Percentiles rank a stretch among this genome's conserved stretches.
Conservation (phyloP, 2,329 filamentous ascomycete species). For the Neofusicoccum umdonicola region DNA sequence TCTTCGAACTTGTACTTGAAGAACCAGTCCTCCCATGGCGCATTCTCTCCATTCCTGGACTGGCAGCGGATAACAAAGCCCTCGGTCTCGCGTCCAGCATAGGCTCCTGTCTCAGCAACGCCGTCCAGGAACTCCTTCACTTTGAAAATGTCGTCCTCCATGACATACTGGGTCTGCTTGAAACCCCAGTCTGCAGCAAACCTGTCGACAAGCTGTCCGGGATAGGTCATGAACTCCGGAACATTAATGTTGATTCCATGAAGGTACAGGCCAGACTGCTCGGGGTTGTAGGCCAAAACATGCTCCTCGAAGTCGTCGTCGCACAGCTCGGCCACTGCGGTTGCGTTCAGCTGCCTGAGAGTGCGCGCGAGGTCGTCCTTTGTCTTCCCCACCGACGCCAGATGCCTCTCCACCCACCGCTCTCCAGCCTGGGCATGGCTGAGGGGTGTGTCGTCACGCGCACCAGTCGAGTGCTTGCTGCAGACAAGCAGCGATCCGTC, state of each 20-base stretch:
- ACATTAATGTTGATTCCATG: conserved; percentile 95
- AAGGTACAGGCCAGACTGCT: conserved; percentile 85
- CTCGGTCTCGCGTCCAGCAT: conserved; percentile 89
- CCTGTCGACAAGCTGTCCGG: conserved; percentile 75
- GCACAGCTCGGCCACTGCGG: conserved; percentile 91
- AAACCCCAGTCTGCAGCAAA: conserved; percentile 96
- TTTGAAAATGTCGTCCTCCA: conserved; percentile 69
- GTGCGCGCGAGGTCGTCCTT: conserved; percentile 74
- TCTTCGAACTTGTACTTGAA: conserved; percentile 99
- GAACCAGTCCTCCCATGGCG: conserved; percentile 86
- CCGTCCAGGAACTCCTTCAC: conserved; percentile 80
- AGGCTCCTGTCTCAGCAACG: conserved; percentile 83
- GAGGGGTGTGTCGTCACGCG: conserved; percentile 64
- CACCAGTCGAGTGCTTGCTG: conserved; percentile 95
- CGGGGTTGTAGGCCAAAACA: conserved; percentile 81
- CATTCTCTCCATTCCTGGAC: conserved; percentile 54
- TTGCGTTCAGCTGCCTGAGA: conserved; percentile 78
- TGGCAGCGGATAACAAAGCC: conserved; percentile 93
- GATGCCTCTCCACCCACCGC: conserved; percentile 74
- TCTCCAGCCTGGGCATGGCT: conserved; percentile 88
- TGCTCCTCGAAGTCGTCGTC: conserved; percentile 97
- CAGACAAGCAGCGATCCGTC: conserved; percentile 91
- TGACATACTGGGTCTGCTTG: conserved; percentile 77
- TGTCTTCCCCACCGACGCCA: conserved; percentile 73
- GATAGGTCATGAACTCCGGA: conserved; percentile 86